These are phyloP conservation scores for Naganishia cerealis DNA, from an alignment of 1,284 basidiomycete genomes.

Conservation along the genomic window DNA sequence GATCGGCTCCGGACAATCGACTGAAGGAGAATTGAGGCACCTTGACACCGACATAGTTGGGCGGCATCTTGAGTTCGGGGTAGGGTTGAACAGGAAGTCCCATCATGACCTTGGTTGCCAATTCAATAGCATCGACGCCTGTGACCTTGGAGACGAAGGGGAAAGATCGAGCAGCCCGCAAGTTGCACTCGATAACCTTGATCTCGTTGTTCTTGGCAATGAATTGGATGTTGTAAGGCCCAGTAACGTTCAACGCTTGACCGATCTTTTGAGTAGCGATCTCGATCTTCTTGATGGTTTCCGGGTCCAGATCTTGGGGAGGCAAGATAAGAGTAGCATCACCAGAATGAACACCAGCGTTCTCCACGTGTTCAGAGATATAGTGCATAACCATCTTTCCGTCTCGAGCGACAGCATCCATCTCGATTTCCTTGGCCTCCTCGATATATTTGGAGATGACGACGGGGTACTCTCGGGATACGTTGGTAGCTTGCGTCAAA, in stretches of 20 bases:
- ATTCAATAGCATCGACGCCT: conserved; percentile 93
- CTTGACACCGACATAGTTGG: conserved; percentile 96
- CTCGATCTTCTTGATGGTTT: conserved; percentile 92
- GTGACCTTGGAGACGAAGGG: conserved; percentile 99
- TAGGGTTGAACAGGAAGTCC: conserved; percentile 84
- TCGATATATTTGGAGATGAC: conserved; percentile 99
- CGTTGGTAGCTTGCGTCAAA: conserved; percentile 90
- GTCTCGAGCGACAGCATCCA: conserved; percentile 96
- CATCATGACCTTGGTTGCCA: conserved; percentile 98
- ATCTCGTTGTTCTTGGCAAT: conserved; percentile 99
- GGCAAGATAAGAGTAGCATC: conserved; percentile 97
- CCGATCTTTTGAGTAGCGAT: conserved; percentile 96
- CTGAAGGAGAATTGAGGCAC: conserved; percentile 98
- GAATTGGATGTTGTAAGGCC: conserved; percentile 99
- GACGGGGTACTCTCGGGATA: conserved; percentile 95
- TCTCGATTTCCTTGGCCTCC: conserved; percentile 99
- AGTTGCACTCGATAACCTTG: conserved; percentile 99
- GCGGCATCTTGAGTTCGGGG: conserved; percentile 79
- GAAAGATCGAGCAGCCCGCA: conserved; percentile 96
- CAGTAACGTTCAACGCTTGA: conserved; percentile 95
- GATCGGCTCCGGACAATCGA: conserved; percentile 91
- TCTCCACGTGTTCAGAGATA: conserved; percentile 99
- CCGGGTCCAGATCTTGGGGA: conserved; percentile 94
- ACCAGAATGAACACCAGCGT: conserved; percentile 95
- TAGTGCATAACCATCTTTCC: conserved; percentile 99